Percentiles rank a stretch among this genome's conserved stretches.
phyloP scores from a whole-genome alignment of 768 basidiomycete species.

The Collybiopsis luxurians region DNA sequence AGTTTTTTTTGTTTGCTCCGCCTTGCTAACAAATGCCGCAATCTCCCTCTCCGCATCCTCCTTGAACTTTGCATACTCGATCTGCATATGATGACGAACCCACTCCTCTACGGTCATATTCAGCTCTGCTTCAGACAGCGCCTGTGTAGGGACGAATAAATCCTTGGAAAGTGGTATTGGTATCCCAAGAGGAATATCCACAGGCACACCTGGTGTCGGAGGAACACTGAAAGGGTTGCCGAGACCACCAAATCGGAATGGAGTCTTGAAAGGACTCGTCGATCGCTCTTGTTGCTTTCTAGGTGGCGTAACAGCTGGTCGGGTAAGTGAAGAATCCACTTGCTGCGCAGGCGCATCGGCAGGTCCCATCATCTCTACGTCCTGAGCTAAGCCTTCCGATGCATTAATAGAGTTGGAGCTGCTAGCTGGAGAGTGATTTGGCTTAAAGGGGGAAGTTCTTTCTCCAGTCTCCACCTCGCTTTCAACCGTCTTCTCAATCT shows the following conservation, averaged over 20 bases:
- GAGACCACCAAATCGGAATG: neutral
- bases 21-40: conserved; percentile 41
- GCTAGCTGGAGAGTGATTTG: neutral
- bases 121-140: conserved; percentile 63
- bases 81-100: conserved; percentile 72
- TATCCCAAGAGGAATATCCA: neutral
- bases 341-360: neutral
- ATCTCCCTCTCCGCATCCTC: conserved; percentile 52
- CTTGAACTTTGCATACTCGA: conserved; percentile 60
- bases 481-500: conserved; percentile 9
- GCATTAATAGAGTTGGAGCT: neutral
- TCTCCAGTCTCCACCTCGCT: neutral
- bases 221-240: conserved; percentile 3
- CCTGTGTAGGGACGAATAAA: conserved; percentile 39
- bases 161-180: conserved; percentile 39
- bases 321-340: neutral
- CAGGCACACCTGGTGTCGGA: conserved; percentile 4
- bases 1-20: conserved; percentile 34
- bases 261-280: conserved; percentile 8
- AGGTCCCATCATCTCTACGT: neutral
- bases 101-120: conserved; percentile 83
- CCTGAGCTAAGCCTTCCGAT: neutral
- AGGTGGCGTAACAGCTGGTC: conserved; percentile 12
- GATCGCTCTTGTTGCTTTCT: conserved; percentile 13
- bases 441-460: neutral